A percentile compares a stretch with the other conserved stretches of the same genome.
These are phyloP conservation scores for Funneliformis geosporum DNA, from an alignment of 192 early-diverging fungal species.

Conservation along the genomic window DNA sequence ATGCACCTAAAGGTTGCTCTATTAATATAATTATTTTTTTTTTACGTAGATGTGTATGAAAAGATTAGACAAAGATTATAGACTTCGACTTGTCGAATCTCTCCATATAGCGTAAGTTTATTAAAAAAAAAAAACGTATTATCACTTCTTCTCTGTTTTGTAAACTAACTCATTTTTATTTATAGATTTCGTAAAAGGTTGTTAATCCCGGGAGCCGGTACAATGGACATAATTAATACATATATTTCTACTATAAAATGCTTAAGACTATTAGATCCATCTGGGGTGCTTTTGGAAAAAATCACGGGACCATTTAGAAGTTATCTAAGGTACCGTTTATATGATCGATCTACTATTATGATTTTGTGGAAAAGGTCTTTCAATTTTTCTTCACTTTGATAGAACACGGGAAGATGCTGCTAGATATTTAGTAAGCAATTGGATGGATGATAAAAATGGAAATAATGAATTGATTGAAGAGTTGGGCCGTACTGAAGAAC, in stretches of 20 bases:
- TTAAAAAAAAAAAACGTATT: constrained; percentile 3
- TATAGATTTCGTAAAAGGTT: constrained; percentile 55
- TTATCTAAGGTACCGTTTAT: constrained; percentile 51
- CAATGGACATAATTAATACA: constrained; percentile 65
- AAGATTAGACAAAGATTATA: constrained; percentile 27
- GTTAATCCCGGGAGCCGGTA: constrained; percentile 73
- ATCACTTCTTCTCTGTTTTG: neutral
- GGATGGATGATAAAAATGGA: constrained; percentile 63
- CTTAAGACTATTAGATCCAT: constrained; percentile 68
- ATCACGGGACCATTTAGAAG: constrained; percentile 58
- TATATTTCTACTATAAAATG: constrained; percentile 73
- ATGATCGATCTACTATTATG: neutral
- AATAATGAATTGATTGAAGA: constrained; percentile 52
- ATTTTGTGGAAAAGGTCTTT: neutral
- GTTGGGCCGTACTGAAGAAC: constrained; percentile 33
- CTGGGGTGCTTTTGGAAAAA: constrained; percentile 64
- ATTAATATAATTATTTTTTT: constrained; percentile 7
- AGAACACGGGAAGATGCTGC: constrained; percentile 67
- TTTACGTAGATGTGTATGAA: constrained; percentile 27
- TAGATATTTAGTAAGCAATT: constrained; percentile 61
- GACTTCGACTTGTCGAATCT: constrained; percentile 27
- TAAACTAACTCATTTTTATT: neutral
- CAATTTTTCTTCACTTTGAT: neutral
- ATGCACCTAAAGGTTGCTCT: neutral
- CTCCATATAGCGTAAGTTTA: constrained; percentile 19